phyloP scores from a whole-genome alignment of 176 grass and related monocot genomes.

The Ampelocalamus luodianensis region DNA sequence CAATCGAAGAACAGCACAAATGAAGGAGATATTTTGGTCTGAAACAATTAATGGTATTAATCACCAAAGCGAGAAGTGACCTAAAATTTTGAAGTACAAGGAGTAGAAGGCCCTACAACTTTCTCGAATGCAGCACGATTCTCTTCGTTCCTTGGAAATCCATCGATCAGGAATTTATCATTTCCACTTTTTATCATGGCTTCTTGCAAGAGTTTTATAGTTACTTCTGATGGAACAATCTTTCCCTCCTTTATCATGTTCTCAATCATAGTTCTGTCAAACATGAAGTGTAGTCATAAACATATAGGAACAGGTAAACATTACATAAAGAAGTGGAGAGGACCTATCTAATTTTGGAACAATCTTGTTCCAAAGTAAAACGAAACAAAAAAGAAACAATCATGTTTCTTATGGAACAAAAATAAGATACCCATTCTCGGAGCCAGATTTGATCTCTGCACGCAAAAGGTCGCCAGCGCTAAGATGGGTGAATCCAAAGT shows the following conservation, averaged over 20 bases:
- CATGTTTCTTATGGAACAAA: constrained; percentile 10
- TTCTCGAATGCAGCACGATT: constrained; percentile 83
- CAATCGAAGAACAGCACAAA: constrained; percentile 84
- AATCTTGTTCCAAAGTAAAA: constrained; percentile 27
- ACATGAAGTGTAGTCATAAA: constrained; percentile 27
- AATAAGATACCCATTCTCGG: constrained; percentile 68
- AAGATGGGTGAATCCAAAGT: constrained; percentile 82
- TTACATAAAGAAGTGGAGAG: constrained; percentile 4
- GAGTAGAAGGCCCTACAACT: constrained; percentile 56
- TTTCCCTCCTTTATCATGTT: constrained; percentile 99
- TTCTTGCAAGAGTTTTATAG: constrained; percentile 79
- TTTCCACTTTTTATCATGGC: constrained; percentile 82
- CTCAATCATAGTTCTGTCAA: constrained; percentile 80
- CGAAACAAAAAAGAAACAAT: background rate
- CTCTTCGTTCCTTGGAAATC: constrained; percentile 95
- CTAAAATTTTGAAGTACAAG: background rate
- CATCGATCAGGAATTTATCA: constrained; percentile 82
- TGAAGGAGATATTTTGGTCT: constrained; percentile 73
- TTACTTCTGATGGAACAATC: constrained; percentile 85
- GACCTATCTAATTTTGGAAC: background rate
- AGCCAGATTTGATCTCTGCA: constrained; percentile 79
- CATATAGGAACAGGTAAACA: constrained; percentile 10
- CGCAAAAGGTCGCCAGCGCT: constrained; percentile 79
- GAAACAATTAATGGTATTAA: constrained; percentile 29
- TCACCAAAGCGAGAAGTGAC: background rate